Conservation (phyloP, 2,329 filamentous ascomycete species). For the Lachnum nothofagi region DNA sequence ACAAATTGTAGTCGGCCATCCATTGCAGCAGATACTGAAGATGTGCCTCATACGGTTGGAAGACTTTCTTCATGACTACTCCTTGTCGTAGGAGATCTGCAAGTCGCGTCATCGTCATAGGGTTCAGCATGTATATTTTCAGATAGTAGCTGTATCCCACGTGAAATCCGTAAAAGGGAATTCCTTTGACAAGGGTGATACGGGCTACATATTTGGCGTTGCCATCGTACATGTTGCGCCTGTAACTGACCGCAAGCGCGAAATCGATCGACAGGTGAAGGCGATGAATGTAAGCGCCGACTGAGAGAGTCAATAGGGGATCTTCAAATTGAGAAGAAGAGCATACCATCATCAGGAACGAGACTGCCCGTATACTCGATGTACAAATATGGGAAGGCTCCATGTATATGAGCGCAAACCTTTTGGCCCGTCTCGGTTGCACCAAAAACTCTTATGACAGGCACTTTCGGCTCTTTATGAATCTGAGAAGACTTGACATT, state of each 20-base stretch:
- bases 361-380: constrained; percentile 74
- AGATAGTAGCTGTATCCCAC: constrained; percentile 87
- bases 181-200: constrained; percentile 84
- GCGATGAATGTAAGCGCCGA: constrained; percentile 68
- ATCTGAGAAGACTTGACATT: constrained; percentile 55
- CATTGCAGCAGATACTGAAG: constrained; percentile 89
- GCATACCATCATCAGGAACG: constrained; percentile 60
- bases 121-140: constrained; percentile 92
- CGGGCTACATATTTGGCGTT: constrained; percentile 76
- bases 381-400: constrained; percentile 93
- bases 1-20: constrained; percentile 98
- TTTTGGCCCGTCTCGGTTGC: constrained; percentile 92
- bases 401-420: constrained; percentile 92
- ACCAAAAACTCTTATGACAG: constrained; percentile 85
- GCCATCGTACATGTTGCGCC: constrained; percentile 65
- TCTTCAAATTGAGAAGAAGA: background rate
- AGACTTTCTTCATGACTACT: constrained; percentile 72
- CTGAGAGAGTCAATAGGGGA: constrained; percentile 39
- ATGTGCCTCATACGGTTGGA: constrained; percentile 93
- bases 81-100: constrained; percentile 85
- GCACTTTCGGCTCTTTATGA: constrained; percentile 65
- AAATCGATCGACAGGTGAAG: constrained; percentile 86
- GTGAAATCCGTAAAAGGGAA: constrained; percentile 93
- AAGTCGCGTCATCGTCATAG: constrained; percentile 77
- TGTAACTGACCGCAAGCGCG: constrained; percentile 79